phyloP scores from a whole-genome alignment of 2,329 filamentous ascomycete genomes.

The Stemphylium lycopersici region DNA sequence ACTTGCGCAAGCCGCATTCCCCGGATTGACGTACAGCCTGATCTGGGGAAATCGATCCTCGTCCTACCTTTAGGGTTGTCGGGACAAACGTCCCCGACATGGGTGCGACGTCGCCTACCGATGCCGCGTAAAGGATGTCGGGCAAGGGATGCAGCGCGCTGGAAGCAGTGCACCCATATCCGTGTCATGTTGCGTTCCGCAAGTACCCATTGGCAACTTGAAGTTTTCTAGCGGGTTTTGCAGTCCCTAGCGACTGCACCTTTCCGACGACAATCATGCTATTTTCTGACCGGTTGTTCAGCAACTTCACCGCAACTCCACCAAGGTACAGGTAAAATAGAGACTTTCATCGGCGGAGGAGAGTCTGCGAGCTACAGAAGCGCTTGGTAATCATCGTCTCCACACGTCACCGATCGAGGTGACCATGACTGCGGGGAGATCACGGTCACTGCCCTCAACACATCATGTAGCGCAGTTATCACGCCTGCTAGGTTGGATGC shows the following conservation, averaged over 20 bases:
- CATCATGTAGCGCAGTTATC: no score
- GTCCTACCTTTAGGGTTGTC: slow-evolving; percentile 21
- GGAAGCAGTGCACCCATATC: not conserved
- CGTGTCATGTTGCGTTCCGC: slow-evolving; percentile 5
- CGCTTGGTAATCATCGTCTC: no score
- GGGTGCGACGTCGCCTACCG: slow-evolving; percentile 8
- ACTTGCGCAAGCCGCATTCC: slow-evolving; percentile 24
- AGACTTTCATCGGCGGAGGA: no score
- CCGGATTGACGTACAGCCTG: slow-evolving; percentile 21
- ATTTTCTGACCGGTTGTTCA: slow-evolving; percentile 16
- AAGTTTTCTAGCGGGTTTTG: not conserved
- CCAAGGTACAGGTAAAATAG: not conserved
- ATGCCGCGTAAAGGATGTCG: slow-evolving; percentile 1
- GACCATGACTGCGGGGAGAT: no score
- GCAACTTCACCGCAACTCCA: slow-evolving; percentile 16
- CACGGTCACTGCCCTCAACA: no score
- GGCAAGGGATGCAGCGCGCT: slow-evolving; percentile 5
- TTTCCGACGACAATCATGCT: not conserved
- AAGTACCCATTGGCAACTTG: slow-evolving; percentile 4
- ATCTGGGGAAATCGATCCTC: slow-evolving; percentile 30
- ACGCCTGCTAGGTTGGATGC: no score
- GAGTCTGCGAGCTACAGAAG: no score
- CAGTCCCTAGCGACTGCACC: slow-evolving; percentile 2
- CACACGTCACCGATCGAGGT: no score
- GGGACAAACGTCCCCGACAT: slow-evolving; percentile 22